phyloP scores from a whole-genome alignment of 2,329 filamentous ascomycete species.

The Orbilia javanica region DNA sequence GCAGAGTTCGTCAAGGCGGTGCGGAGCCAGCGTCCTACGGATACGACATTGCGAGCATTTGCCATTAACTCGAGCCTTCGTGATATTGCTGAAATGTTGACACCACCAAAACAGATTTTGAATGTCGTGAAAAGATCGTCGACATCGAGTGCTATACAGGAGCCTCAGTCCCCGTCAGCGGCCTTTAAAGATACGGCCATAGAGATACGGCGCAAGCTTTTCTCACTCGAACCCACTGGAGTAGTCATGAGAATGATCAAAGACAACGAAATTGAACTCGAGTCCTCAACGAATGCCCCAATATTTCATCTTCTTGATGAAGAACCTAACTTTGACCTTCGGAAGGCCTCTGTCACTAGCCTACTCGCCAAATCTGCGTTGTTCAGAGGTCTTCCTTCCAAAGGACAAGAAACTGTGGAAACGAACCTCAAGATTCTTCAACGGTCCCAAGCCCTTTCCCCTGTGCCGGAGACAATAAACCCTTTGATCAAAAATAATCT shows the following conservation, averaged over 20 bases:
- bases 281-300: neutral
- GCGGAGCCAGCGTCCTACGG: neutral
- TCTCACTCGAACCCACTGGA: neutral
- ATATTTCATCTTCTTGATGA: conserved; percentile 13
- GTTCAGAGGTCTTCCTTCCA: neutral
- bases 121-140: neutral
- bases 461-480: conserved; percentile 5
- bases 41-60: neutral
- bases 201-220: neutral
- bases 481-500: conserved; percentile 8
- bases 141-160: neutral
- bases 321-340: conserved; percentile 2
- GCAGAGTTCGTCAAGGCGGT: conserved; percentile 5
- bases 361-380: neutral
- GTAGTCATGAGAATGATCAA: conserved; percentile 21
- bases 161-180: neutral
- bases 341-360: neutral
- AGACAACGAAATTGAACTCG: conserved; percentile 17
- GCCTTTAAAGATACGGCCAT: neutral
- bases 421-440: conserved; percentile 9
- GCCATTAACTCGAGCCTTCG: conserved; percentile 4
- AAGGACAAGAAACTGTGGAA: conserved; percentile 2
- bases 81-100: conserved; percentile 9
- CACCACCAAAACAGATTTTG: neutral
- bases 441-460: neutral